Base-by-base conservation (phyloP, 208 protist species). In the Tritrichomonas musculus region DNA sequence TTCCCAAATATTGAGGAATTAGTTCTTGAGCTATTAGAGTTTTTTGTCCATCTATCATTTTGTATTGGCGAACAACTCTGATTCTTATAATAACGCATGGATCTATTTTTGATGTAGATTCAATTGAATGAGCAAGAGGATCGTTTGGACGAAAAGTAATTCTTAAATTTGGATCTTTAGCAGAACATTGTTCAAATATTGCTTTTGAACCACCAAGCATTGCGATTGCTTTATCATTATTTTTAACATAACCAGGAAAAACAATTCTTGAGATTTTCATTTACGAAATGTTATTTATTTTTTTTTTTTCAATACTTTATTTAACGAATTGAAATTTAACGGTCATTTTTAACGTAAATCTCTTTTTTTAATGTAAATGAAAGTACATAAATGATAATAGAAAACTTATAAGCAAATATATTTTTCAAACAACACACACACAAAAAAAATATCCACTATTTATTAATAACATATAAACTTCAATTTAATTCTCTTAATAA, bases 181-280 rank as follows among this genome's bases (percentile, higher is more conserved):
- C 33, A 22, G 1, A 47, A 11, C 33, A 53, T 57, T 44, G 0
- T 1, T 5, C 9, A 57, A 39, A 88, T 22, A 88, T 88, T 39
- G 25, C 41, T 3, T 39, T 25, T 0, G 8, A 44, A 39, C 77
- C 77, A 60, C 77, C 77, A 33, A 88, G 41, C 47, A 88, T 88
- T 27, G 4, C 14, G 2, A 88, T 33, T 22, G 77, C 77, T 88
- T 57, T 88, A 11, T 88, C 77, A 33, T 39, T 57, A 39, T 88
- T 88, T n/a, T 57, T 44, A 39, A 88, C 47, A 39, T 88, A 88
- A 4, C 77, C 77, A n/a, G 77, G 77, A 57, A 88, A 88, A n/a
- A 44, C 77, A 39, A 88, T 17, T 39, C 77, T 53, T 27, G 41
- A n/a, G 33, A 88, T 53, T 20, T 88, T 47, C 77, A 88, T 88